Base-by-base conservation (phyloP, 1,139 yeast genomes). In the Tardiomyces digboiensis region DNA sequence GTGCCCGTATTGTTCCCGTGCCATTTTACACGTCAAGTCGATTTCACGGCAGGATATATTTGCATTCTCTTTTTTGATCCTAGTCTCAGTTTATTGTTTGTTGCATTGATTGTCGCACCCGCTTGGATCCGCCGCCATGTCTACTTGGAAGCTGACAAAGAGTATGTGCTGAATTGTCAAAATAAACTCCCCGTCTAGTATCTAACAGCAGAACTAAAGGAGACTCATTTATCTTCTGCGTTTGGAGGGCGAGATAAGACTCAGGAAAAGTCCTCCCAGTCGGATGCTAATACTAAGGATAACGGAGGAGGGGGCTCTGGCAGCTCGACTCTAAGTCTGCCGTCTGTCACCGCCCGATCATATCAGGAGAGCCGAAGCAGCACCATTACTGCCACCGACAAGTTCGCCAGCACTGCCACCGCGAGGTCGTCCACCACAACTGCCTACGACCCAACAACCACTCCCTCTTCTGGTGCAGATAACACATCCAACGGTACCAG, bases 171-270 rank as follows among this genome's bases (percentile, higher is more conserved):
- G 36, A 5, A 7, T 7, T 18, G 7, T n/a, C n/a, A n/a, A n/a
- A 13, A 8, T 13, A 23, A 8, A 46, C 47, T 54, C 14, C 48
- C 57, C 40, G 53, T 57, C 57, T 52, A 52, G 29, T n/a, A n/a
- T n/a, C n/a, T 66, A 37, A 61, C 69, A 12, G 63, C 29, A 59
- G 64, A 66, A 52, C 63, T 66, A 39, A 65, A 66, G 46, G 70
- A 66, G 42, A 64, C 70, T 8, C 67, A 64, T 47, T 47, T 66
- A 47, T 54, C 66, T 44, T 50, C 61, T 33, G 52, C 64, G 40
- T 55, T 55, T 45, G 45, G 37, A 19, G n/a, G n/a, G n/a, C 37
- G 37, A n/a, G 33, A 23, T 19, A 38, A 38, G 7, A 18, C 29
- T 12, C 40, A 26, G 33, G 33, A 26, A n/a, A 26, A 16, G 33